These are phyloP conservation scores for Colletotrichum musae DNA, from an alignment of 2,329 filamentous ascomycete genomes.

Conservation along the genomic window DNA sequence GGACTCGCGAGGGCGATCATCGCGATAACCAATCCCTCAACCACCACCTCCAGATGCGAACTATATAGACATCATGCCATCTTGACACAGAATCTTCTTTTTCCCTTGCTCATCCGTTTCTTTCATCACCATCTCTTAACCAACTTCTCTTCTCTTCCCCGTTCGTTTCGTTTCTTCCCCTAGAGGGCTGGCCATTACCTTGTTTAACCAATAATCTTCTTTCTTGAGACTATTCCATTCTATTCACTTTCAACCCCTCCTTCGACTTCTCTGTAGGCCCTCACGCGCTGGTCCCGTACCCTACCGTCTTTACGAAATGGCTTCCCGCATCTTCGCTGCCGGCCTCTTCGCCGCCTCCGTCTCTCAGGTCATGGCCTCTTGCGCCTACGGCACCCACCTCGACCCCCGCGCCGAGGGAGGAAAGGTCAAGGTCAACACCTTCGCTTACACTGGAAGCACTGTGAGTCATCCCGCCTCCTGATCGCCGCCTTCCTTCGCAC, in stretches of 20 bases:
- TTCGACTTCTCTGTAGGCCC: constrained; percentile 29
- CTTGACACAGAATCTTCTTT: constrained; percentile 26
- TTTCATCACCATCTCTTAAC: constrained; percentile 27
- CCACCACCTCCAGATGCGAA: not conserved
- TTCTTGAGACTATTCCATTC: constrained; percentile 18
- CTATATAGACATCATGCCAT: constrained; percentile 39
- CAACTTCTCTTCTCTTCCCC: constrained; percentile 24
- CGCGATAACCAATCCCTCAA: constrained; percentile 3
- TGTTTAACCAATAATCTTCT: constrained; percentile 35
- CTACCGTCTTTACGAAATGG: constrained; percentile 37
- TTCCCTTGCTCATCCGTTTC: constrained; percentile 31
- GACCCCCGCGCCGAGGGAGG: constrained; percentile 49
- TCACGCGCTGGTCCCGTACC: constrained; percentile 35
- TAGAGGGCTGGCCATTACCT: constrained; percentile 37
- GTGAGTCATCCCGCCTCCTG: constrained; percentile 44
- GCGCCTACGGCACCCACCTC: constrained; percentile 57
- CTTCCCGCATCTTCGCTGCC: constrained; percentile 36
- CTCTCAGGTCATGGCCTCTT: constrained; percentile 50
- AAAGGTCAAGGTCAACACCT: constrained; percentile 52
- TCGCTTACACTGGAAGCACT: constrained; percentile 54
- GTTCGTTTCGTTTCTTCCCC: constrained; percentile 40
- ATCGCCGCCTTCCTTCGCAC: not conserved
- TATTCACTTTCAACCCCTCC: constrained; percentile 18
- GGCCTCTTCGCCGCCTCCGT: constrained; percentile 34
- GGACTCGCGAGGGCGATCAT: constrained; percentile 31